Evolutionary conservation across 768 basidiomycete species (phyloP), one percentile per base, ranked within the genome.

Genomic region (Artomyces pyxidatus): DNA sequence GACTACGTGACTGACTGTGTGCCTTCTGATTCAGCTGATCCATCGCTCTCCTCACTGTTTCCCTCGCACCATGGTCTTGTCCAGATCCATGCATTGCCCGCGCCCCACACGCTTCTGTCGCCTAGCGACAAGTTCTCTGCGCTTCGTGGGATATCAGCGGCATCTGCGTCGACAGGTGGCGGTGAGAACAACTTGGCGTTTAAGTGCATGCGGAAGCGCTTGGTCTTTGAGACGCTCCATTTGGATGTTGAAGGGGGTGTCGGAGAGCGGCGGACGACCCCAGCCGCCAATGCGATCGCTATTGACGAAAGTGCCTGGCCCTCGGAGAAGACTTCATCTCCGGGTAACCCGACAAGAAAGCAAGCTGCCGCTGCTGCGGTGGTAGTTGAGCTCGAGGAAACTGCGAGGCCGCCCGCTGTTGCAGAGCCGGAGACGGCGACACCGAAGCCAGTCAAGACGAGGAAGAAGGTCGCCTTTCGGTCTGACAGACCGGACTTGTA

Each of bases 141-240:
- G 5, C 73, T 99, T 39, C 83, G 95, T 10, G 93, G 91, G 11
- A 70, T 95, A 42, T 77, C 77, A 38, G 74, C 77, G 2, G 74
- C 78, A 21, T 68, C 73, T 16, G 67, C 63, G 29, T 68, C 69
- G 3, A 69, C 68, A 11, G 75, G 76, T 6, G 80, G 81, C n/a
- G 88, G 93, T 7, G 94, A 97, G 64, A 98, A 98, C 67, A 97
- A 98, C 59, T 74, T 99, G 7, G 92, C 87, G 11, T 99, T 98
- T 75, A 88, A 84, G 63, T 87, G 89, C 60, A 96, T 84, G 59
- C 73, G 94, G 58, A 91, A 88, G 62, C 71, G 91, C 43, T 73
- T 97, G 49, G 69, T 94, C 19, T 79, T 98, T 57, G 95, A 97
- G 69, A 97, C 92, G 22, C 70, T 97, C 50, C 91, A 95, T 65